Evolutionary conservation across 176 grass and related monocot species (phyloP).

Genomic region (Rhynchospora pubera): DNA sequence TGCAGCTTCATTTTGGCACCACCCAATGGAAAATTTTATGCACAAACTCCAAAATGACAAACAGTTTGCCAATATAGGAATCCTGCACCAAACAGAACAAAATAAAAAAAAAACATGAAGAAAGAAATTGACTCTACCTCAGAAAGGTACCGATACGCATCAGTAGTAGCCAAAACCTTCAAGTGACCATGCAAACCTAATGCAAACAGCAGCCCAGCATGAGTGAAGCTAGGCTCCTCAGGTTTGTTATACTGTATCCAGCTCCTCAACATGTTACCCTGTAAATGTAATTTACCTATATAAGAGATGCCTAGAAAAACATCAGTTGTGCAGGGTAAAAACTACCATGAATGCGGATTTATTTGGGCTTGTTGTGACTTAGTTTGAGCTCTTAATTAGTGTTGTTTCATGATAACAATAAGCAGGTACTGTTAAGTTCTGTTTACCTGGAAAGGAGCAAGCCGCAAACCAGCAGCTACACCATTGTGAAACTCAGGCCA

Average conservation of each 20-base stretch:
- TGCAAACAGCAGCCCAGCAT: conserved; percentile 89
- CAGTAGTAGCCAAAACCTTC: conserved; percentile 64
- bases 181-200: conserved; percentile 93
- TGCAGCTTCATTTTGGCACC: background rate
- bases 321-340: background rate
- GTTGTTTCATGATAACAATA: background rate
- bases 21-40: background rate
- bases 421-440: background rate
- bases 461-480: conserved; percentile 84
- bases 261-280: conserved; percentile 94
- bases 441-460: conserved; percentile 90
- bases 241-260: conserved; percentile 99
- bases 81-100: background rate
- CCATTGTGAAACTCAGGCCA: conserved; percentile 99
- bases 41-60: background rate
- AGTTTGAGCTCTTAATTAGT: background rate
- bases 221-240: conserved; percentile 78
- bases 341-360: background rate
- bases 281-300: conserved; percentile 23
- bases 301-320: background rate
- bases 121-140: conserved; percentile 42
- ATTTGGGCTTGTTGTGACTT: background rate
- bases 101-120: background rate
- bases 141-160: conserved; percentile 81
- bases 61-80: background rate